Evolutionary conservation across 345 rosid genomes (phyloP), one percentile per base, ranked within the genome.

Genomic region (Adansonia digitata): DNA sequence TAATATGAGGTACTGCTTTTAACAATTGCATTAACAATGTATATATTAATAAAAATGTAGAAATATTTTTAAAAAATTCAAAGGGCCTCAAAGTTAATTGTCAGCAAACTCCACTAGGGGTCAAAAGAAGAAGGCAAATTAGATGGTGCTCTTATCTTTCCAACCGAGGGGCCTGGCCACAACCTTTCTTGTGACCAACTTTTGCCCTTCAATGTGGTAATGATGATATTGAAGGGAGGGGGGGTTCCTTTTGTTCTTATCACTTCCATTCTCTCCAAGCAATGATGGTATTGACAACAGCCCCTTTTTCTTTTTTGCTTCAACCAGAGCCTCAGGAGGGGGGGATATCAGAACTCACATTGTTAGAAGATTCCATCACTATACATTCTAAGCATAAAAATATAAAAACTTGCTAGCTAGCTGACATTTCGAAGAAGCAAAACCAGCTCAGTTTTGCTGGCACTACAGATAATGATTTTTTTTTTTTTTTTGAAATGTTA

Each of bases 301-400:
- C 48, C 37, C 71, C 5, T 49, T 3, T 51, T 31, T 31, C 3
- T 31, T 78, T 79, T n/a, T n/a, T n/a, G n/a, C n/a, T n/a, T n/a
- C n/a, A n/a, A n/a, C n/a, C n/a, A n/a, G n/a, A n/a, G n/a, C n/a
- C n/a, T n/a, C n/a, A n/a, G n/a, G n/a, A n/a, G n/a, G n/a, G n/a
- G n/a, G n/a, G n/a, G n/a, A n/a, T n/a, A 57, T 14, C 64, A 34
- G 67, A 37, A 46, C 17, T 74, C 75, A 51, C 77, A 81, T 78
- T 61, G 81, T 77, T 78, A 70, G 82, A 88, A 81, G 82, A 85
- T 86, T 85, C 86, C 80, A 77, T 76, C 70, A 69, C 70, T 74
- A 75, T 65, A 76, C 43, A 79, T 74, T 62, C 71, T 74, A 57
- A 72, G 72, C 77, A 77, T 75, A 57, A 68, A 73, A 48, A 75